Evolutionary conservation across 2,329 filamentous ascomycete species (phyloP).

Genomic region (Nothophoma quercina): DNA sequence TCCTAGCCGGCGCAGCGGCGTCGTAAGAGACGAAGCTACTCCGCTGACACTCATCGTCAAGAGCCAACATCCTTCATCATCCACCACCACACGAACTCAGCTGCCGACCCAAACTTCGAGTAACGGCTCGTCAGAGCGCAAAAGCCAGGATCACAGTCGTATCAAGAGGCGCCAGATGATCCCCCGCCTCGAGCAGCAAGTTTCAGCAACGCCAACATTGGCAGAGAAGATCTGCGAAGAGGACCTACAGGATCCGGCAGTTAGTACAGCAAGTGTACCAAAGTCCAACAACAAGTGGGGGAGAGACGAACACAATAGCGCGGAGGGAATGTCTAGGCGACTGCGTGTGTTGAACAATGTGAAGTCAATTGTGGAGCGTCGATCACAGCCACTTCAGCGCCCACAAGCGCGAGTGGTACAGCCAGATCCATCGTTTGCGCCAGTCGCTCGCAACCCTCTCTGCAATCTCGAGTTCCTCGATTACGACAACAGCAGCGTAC

Average conservation of each 20-base stretch:
- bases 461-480: constrained; percentile 6
- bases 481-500: constrained; percentile 23
- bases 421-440: constrained; percentile 4
- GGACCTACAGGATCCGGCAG: rapidly evolving
- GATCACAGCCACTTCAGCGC: neutral
- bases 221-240: neutral
- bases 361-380: neutral
- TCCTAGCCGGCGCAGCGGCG: neutral
- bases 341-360: neutral
- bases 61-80: neutral
- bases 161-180: neutral
- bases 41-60: neutral
- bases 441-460: constrained; percentile 3
- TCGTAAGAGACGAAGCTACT: neutral
- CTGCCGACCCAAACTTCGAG: neutral
- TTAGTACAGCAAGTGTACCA: too few species aligned
- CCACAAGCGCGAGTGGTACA: neutral
- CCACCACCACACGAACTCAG: neutral
- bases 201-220: neutral
- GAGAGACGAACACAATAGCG: neutral
- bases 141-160: too few species aligned
- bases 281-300: neutral
- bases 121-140: neutral
- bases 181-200: too few species aligned
- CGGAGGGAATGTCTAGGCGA: neutral